Conservation (phyloP, 805 yeast species). For the Kodamaea laetipori region DNA sequence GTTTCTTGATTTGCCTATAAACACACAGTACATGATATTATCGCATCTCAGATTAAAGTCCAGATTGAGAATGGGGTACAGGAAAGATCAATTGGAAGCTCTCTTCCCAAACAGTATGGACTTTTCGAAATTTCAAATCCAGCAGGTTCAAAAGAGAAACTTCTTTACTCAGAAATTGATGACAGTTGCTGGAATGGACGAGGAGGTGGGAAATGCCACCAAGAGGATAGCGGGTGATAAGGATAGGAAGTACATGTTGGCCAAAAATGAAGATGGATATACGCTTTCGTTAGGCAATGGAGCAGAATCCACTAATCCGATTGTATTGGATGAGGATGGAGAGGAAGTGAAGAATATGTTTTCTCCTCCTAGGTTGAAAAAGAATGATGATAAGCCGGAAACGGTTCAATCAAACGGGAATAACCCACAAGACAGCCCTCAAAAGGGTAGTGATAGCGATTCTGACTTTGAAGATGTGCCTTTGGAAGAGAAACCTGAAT, state of each 20-base stretch:
- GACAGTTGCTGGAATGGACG: slow-evolving; percentile 80
- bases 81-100: slow-evolving; percentile 81
- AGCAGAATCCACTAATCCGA: slow-evolving; percentile 46
- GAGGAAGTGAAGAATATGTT: slow-evolving; percentile 16
- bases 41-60: slow-evolving; percentile 83
- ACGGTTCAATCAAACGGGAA: too few relatives aligned
- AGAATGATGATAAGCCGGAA: too few relatives aligned
- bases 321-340: slow-evolving; percentile 49
- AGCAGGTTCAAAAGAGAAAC: slow-evolving; percentile 89
- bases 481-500: slow-evolving; percentile 20
- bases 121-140: slow-evolving; percentile 89
- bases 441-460: slow-evolving; percentile 13
- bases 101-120: slow-evolving; percentile 86
- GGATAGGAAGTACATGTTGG: slow-evolving; percentile 71
- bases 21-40: slow-evolving; percentile 85
- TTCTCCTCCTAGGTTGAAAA: not conserved
- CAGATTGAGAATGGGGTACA: slow-evolving; percentile 90
- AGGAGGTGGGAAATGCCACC: slow-evolving; percentile 43
- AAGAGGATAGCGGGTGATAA: slow-evolving; percentile 82
- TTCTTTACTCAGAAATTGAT: slow-evolving; percentile 84
- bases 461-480: slow-evolving; percentile 29
- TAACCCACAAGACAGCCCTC: too few relatives aligned
- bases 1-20: slow-evolving; percentile 73
- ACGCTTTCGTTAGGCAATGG: slow-evolving; percentile 58
- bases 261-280: slow-evolving; percentile 83